Evolutionary conservation across 148 eudicot genomes (phyloP), one percentile per base, ranked within the genome.

Genomic region (Diospyros lotus): DNA sequence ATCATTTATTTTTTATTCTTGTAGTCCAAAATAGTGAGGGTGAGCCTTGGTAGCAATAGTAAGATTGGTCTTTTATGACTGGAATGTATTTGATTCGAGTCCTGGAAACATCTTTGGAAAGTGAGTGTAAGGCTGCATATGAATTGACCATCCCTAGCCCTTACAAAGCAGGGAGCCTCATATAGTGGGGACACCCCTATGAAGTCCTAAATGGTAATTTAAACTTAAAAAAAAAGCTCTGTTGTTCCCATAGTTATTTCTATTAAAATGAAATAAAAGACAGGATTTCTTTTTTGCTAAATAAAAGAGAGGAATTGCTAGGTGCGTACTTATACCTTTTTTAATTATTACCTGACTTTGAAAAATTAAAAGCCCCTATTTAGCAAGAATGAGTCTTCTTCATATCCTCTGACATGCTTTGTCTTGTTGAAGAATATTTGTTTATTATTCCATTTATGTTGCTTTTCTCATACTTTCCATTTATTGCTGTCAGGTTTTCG

Each of bases 401-500:
- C 39, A 61, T 61, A 28, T 28, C 17, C 48, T 60, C 43, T 60
- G 13, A 61, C 9, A 48, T 73, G 38, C 11, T 72, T 7, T 43
- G 43, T 59, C 40, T 6, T 2, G 2, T 28, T 46, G 58, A 3
- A 60, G 17, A 48, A 28, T 48, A 48, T 73, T 18, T 73, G 48
- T 46, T 4, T 39, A 51, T 58, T 73, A 48, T 65, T 52, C 43
- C 62, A 28, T 40, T 53, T 12, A n/a, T 11, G 9, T 42, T 46
- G 15, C 39, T 39, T 39, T 71, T 73, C 64, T 75, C 17, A 42
- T 43, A 44, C 60, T 75, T 68, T 58, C 14, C 48, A 43, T 76
- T 68, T 81, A 72, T 74, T 81, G 65, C 79, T 44, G 15, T 54
- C 90, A 95, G 99, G 79, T 90, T 60, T 95, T 95, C 74, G 85